Base-by-base conservation (phyloP, 805 yeast species). In the Yarrowia hollandica region DNA sequence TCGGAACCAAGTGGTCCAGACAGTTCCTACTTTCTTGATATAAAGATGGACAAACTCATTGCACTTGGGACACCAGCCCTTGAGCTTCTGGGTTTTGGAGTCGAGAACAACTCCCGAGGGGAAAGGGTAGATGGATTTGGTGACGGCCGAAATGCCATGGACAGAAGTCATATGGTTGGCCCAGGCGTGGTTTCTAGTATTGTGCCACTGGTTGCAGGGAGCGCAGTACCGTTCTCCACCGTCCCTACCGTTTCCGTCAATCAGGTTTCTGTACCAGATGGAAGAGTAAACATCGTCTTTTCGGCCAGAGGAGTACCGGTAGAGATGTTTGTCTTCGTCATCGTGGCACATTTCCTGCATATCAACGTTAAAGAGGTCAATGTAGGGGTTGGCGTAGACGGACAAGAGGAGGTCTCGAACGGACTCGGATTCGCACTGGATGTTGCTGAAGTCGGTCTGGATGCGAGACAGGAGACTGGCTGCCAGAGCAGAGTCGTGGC, bases 1-100 rank as follows among this genome's bases (percentile, higher is more conserved):
- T 4, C 58, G 44, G 44, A 52, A 52, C 58, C 58, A 52, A 4
- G 58, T 35, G 19, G 42, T 52, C 58, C 58, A 52, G 2, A 21
- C 38, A 11, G 58, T 23, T 2, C 44, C 44, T 12, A 35, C 44
- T 25, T 34, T 35, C 18, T 52, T 52, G 26, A 22, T 34, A 12
- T 21, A 52, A 7, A 52, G 26, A 14, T 4, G 34, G 5, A 35
- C 25, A 18, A 10, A 52, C 26, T 34, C 26, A 14, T 23, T 12
- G 19, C 58, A 52, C 21, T 23, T 52, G 11, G 34, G n/a, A 25
- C 58, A 52, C 44, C 23, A 52, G 16, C 58, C 58, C 44, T 35
- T 34, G 18, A 52, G 58, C 19, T 37, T 52, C 16, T 21, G 23
- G 26, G 33, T n/a, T 15, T 34, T 34, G 15, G n/a, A 5, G 11